Evolutionary conservation across 495 filamentous ascomycete species (phyloP).

Genomic region (Bombardia bombarda): DNA sequence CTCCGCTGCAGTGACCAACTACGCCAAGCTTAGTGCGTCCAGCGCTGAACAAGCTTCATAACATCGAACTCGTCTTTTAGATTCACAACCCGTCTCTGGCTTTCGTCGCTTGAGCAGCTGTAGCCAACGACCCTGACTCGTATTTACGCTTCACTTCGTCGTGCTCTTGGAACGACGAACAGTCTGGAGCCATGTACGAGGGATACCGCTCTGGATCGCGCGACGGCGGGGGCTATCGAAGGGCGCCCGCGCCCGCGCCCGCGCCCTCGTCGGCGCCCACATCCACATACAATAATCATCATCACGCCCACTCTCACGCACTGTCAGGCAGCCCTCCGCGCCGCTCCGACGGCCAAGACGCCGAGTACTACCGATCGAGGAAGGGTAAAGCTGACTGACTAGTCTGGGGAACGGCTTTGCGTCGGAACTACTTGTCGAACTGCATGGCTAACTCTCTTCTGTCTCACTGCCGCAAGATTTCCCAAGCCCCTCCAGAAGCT

Average conservation of each 20-base stretch:
- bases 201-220: constrained; percentile 12
- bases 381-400: constrained; percentile 35
- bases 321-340: constrained; percentile 13
- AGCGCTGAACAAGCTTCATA: not conserved
- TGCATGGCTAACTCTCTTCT: constrained; percentile 28
- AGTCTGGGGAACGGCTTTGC: constrained; percentile 6
- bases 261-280: too few species aligned
- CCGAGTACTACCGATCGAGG: constrained; percentile 32
- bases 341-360: constrained; percentile 18
- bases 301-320: too few species aligned
- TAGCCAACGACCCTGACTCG: too few species aligned
- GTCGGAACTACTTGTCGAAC: constrained; percentile 3
- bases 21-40: too few species aligned
- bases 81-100: too few species aligned
- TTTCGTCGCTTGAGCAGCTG: too few species aligned
- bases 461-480: constrained; percentile 15
- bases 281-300: too few species aligned
- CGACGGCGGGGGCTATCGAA: constrained; percentile 15
- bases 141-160: too few species aligned
- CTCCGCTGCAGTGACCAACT: too few species aligned
- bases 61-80: too few species aligned
- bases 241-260: too few species aligned
- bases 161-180: too few species aligned
- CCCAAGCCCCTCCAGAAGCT: constrained; percentile 12
- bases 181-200: constrained; percentile 20